A percentile compares a stretch with the other conserved stretches of the same genome.
phyloP scores from a whole-genome alignment of 495 filamentous ascomycete genomes.

The Hypoxylon rickii region DNA sequence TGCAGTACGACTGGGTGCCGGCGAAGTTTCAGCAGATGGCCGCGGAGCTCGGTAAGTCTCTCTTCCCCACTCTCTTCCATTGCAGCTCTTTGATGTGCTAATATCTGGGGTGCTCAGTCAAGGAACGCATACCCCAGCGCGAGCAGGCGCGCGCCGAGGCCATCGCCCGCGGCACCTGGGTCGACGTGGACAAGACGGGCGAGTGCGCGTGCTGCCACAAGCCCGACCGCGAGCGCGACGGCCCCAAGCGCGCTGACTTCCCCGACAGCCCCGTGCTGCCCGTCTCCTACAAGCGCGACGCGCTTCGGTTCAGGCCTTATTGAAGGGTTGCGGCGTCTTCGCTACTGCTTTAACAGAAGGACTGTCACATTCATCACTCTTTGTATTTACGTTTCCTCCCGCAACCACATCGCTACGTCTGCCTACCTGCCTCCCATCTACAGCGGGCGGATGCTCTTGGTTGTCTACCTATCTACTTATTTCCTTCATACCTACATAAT shows the following conservation, averaged over 20 bases:
- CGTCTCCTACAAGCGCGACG: too few relatives aligned
- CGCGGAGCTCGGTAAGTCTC: constrained; percentile 42
- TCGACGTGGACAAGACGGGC: constrained; percentile 17
- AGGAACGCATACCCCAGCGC: constrained; percentile 22
- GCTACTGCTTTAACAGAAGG: too few relatives aligned
- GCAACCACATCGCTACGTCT: too few relatives aligned
- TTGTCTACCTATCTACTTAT: too few relatives aligned
- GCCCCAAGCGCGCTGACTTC: background rate
- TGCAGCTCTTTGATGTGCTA: background rate
- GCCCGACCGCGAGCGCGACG: constrained; percentile 26
- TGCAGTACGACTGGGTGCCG: constrained; percentile 46
- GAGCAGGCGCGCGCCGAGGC: constrained; percentile 9
- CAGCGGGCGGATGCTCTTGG: too few relatives aligned
- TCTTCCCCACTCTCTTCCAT: background rate
- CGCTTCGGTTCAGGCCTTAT: too few relatives aligned
- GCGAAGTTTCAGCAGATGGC: constrained; percentile 33
- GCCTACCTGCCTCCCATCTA: too few relatives aligned
- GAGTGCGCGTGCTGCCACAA: constrained; percentile 33
- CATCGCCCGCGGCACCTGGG: constrained; percentile 10
- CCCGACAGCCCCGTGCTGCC: too few relatives aligned
- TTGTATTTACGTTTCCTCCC: too few relatives aligned
- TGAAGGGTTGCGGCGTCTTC: too few relatives aligned
- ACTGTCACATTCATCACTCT: too few relatives aligned
- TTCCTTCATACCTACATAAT: too few relatives aligned
- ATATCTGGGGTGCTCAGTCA: constrained; percentile 18